Percentiles rank a stretch among this genome's conserved stretches.
These are phyloP conservation scores for Noccaea bulbosa DNA, from an alignment of 345 rosid genomes.

Conservation along the genomic window DNA sequence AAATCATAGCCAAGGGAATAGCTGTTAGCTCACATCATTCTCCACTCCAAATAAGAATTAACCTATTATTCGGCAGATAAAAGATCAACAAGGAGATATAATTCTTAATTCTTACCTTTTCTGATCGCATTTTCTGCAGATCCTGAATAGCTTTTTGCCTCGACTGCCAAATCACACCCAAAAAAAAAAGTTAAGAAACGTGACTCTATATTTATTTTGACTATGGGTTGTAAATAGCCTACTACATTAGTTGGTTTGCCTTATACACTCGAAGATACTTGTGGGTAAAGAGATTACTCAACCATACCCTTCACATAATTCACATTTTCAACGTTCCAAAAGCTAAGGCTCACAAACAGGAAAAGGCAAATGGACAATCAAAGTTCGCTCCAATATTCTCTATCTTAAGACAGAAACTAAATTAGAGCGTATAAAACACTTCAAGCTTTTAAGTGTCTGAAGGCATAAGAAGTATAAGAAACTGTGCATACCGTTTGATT, in stretches of 20 bases:
- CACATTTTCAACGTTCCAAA: slow-evolving; percentile 3
- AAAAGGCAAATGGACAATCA: background rate
- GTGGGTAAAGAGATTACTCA: background rate
- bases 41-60: slow-evolving; percentile 18
- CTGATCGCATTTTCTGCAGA: slow-evolving; percentile 32
- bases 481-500: slow-evolving; percentile 39
- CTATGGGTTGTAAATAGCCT: background rate
- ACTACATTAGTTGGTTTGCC: background rate
- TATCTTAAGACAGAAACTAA: slow-evolving; percentile 5
- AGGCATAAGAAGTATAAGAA: slow-evolving; percentile 5
- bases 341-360: background rate
- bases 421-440: background rate
- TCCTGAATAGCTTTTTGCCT: slow-evolving; percentile 42
- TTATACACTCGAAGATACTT: background rate
- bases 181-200: background rate
- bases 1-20: slow-evolving; percentile 10
- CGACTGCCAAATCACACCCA: slow-evolving; percentile 36
- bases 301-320: slow-evolving; percentile 8
- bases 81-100: slow-evolving; percentile 5
- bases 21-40: slow-evolving; percentile 16
- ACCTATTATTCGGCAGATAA: background rate
- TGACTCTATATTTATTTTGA: background rate
- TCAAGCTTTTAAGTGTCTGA: background rate
- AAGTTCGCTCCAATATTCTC: background rate
- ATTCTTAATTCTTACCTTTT: slow-evolving; percentile 19